Evolutionary conservation across 2,329 filamentous ascomycete species (phyloP), one percentile per base, ranked within the genome.

Genomic region (Verticillium zaregamsianum): DNA sequence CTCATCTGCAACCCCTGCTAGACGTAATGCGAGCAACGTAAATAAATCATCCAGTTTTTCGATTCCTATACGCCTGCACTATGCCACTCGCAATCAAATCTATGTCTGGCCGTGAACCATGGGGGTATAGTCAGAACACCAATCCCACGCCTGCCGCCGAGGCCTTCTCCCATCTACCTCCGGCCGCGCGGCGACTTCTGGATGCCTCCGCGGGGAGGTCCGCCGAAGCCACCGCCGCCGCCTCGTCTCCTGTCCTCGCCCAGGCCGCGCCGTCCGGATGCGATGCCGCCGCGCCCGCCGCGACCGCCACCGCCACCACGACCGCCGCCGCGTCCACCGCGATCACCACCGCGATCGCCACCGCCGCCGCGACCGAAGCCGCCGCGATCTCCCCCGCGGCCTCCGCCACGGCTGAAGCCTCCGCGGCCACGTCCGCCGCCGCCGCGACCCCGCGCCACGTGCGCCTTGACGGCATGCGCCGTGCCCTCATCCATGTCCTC

Each of bases 401-500:
- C 63, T 33, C 69, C 66, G 39, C 75, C 71, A 4, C 70, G 66
- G 31, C 70, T 64, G 31, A 71, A 66, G 20, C 71, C 66, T 55
- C 72, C 68, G 20, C 71, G 67, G 31, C 70, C 66, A 8, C 70
- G 69, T 28, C 72, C 69, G 40, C 75, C 73, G 54, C 74, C 71
- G 31, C 70, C 73, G 54, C 71, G 65, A 64, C 67, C 58, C 65
- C 68, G 73, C 39, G 74, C 75, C 32, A 82, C 75, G 60, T 79
- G 79, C 65, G 78, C 81, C 75, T 84, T 85, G 66, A 87, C 77
- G 37, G 76, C 77, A 45, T 80, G 78, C 5, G 81, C 80, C 61
- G 82, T 82, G 40, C 79, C 79, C 32, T 82, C 81, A 32, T 82
- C 80, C 74, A 84, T 83, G 59, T 83, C 81, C 17, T 82, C 81